Percentiles rank a stretch among this genome's conserved stretches.
phyloP scores from a whole-genome alignment of 73 alveolate species.

The Symbiodinium pilosum region DNA sequence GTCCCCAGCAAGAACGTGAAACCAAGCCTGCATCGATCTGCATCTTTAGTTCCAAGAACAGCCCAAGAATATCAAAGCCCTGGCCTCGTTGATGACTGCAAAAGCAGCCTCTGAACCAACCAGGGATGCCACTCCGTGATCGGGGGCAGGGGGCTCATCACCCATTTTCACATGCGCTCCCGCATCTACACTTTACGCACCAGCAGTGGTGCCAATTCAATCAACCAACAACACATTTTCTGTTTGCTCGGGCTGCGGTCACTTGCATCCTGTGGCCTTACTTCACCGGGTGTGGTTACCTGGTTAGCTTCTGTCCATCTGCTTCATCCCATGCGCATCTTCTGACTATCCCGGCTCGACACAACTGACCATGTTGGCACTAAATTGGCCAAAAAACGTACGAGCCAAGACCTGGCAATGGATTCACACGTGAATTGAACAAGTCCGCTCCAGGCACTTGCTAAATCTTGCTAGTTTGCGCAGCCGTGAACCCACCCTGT shows the following conservation, averaged over 20 bases:
- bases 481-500: no score
- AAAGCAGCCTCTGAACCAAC: constrained; percentile 75
- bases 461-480: no score
- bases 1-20: constrained; percentile 47
- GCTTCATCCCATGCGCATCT: no score
- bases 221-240: neutral
- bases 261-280: no score
- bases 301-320: no score
- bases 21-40: constrained; percentile 38
- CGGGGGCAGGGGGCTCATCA: constrained; percentile 1
- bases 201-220: neutral
- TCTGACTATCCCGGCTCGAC: no score
- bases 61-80: neutral
- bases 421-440: no score
- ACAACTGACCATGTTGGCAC: neutral
- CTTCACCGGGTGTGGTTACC: no score
- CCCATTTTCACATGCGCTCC: constrained; percentile 26
- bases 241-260: neutral
- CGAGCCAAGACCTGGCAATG: neutral
- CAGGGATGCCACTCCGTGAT: neutral
- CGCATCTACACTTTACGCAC: neutral
- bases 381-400: neutral
- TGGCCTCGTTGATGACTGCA: constrained; percentile 86
- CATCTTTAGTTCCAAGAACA: neutral
- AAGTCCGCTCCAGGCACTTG: no score